Evolutionary conservation across 768 basidiomycete species (phyloP), one percentile per base, ranked within the genome.

Genomic region (Termitomyces sp.): DNA sequence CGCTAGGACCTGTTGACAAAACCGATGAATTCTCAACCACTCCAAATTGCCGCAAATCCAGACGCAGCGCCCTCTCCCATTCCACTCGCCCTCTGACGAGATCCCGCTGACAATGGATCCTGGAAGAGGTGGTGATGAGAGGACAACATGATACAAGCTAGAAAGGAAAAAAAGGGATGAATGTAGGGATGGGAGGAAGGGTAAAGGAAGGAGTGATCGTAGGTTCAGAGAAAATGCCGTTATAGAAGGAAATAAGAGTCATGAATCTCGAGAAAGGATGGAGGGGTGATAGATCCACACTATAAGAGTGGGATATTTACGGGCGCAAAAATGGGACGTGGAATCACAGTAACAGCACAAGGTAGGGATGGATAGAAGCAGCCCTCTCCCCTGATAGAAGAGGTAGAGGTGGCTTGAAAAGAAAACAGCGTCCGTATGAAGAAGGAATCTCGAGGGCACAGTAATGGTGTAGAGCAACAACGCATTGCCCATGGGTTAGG

Each of bases 361-460:
- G 46, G 55, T 38, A 65, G 65, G 59, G 44, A 61, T 60, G 63
- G 64, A 66, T 61, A 63, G 56, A 65, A 64, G 67, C 67, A 53
- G 61, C 67, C 66, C 14, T 33, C 50, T 61, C 38, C 46, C 55
- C n/a, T 60, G 55, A 57, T 50, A 36, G 60, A 57, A 55, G 61
- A 64, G 43, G 44, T 44, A 57, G 50, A 63, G 61, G 61, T 67
- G 65, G 67, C 70, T 50, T 86, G 84, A 83, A 87, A 79, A 77
- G 72, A 82, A 86, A 82, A 81, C 74, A 86, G 87, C 88, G 88
- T 90, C 88, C 88, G 86, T 88, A 74, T 77, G 72, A 73, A 71
- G 73, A 80, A 74, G 69, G 68, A 68, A 57, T 61, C 61, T 61
- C 61, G 62, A 66, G 65, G 69, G 67, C 66, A 58, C 64, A 62